Conservation (phyloP, 1,284 basidiomycete species). For the Papiliotrema flavescens region DNA sequence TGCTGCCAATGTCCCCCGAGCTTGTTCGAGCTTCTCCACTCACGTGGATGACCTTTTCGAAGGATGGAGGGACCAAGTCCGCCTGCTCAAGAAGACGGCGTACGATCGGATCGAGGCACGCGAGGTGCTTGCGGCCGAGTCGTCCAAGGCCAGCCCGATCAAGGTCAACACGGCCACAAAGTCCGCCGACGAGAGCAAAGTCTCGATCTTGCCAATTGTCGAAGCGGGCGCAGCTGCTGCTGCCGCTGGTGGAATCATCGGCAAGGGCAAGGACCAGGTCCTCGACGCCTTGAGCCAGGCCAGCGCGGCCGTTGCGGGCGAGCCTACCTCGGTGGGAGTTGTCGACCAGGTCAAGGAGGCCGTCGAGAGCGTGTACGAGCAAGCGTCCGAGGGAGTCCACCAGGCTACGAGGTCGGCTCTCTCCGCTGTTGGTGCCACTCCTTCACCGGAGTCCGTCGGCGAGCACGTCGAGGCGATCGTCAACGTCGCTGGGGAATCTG, state of each 20-base stretch:
- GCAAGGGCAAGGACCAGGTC: conserved; percentile 42
- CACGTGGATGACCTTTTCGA: conserved; percentile 40
- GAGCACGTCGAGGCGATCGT: conserved; percentile 19
- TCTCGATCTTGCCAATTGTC: conserved; percentile 31
- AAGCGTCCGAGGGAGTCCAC: conserved; percentile 14
- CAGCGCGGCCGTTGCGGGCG: neutral
- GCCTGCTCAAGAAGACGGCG: conserved; percentile 26
- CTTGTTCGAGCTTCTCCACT: conserved; percentile 22
- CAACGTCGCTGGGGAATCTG: conserved; percentile 7
- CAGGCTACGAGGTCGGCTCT: conserved; percentile 28
- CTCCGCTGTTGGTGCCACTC: conserved; percentile 14
- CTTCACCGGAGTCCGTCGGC: conserved; percentile 16
- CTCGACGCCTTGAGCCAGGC: conserved; percentile 30
- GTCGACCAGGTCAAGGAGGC: conserved; percentile 14
- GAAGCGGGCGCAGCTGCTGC: conserved; percentile 22
- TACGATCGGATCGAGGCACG: conserved; percentile 35
- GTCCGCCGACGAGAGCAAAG: conserved; percentile 11
- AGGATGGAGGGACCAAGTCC: conserved; percentile 26
- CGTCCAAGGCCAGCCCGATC: conserved; percentile 4
- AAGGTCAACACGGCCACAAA: conserved; percentile 1
- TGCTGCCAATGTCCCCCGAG: conserved; percentile 13
- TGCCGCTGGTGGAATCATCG: conserved; percentile 26
- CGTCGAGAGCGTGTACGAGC: conserved; percentile 9
- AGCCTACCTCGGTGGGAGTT: neutral
- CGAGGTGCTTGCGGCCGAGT: conserved; percentile 20